Conservation (phyloP, 768 basidiomycete species). For the Sistotremastrum suecicum region DNA sequence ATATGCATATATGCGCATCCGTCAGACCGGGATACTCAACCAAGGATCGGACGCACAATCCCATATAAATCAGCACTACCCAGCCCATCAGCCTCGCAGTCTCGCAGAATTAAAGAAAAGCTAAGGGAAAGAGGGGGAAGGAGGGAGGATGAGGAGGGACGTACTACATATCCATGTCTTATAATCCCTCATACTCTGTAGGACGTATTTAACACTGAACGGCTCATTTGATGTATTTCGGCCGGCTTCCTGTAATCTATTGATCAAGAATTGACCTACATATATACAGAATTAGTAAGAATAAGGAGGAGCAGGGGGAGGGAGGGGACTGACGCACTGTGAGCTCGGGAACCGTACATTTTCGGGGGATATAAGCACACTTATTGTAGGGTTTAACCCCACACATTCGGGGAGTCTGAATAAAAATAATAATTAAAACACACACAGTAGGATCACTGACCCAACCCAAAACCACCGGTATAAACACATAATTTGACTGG, state of each 20-base stretch:
- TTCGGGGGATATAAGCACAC: too few relatives aligned
- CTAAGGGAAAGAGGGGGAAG: neutral
- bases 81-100: conserved; percentile 1
- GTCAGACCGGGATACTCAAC: neutral
- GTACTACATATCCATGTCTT: conserved; percentile 11
- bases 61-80: conserved; percentile 60
- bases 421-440: too few relatives aligned
- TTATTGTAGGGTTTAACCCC: too few relatives aligned
- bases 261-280: conserved; percentile 5
- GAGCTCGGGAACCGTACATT: too few relatives aligned
- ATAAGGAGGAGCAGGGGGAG: too few relatives aligned
- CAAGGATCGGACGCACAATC: conserved; percentile 31
- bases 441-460: too few relatives aligned
- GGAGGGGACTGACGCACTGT: too few relatives aligned
- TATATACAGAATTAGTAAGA: too few relatives aligned
- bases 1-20: conserved; percentile 3
- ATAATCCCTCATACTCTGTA: conserved; percentile 10
- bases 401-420: too few relatives aligned
- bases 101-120: neutral
- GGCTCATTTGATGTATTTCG: conserved; percentile 7
- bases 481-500: too few relatives aligned
- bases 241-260: conserved; percentile 10
- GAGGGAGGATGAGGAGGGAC: neutral
- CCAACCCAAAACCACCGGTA: too few relatives aligned
- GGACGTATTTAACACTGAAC: conserved; percentile 8